Conservation (phyloP, 2,329 filamentous ascomycete species). For the Talaromyces verruculosus region DNA sequence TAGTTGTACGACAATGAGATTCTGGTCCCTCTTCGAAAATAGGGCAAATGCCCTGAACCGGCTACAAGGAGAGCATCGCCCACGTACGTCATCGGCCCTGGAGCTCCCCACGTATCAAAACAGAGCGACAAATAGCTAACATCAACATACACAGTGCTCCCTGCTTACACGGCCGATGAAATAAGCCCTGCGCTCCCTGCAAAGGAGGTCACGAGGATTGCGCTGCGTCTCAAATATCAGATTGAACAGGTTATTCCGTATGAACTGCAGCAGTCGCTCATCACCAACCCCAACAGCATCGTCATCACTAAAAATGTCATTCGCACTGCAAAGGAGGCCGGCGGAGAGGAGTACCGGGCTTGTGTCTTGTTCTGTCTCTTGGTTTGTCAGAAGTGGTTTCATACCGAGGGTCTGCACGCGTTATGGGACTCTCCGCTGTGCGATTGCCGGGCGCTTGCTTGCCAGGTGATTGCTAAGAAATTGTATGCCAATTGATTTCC, state of each 20-base stretch:
- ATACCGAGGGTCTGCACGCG: conserved; percentile 73
- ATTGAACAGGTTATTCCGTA: conserved; percentile 87
- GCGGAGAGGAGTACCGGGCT: conserved; percentile 68
- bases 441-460: conserved; percentile 73
- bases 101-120: conserved; percentile 1
- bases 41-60: conserved; percentile 32
- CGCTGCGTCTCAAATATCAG: conserved; percentile 84
- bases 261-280: conserved; percentile 73
- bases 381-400: conserved; percentile 74
- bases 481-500: conserved; percentile 39
- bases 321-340: conserved; percentile 76
- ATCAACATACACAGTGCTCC: conserved; percentile 40
- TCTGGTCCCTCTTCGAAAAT: conserved; percentile 40
- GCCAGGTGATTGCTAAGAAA: conserved; percentile 87
- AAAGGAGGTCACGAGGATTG: conserved; percentile 81
- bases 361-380: conserved; percentile 85
- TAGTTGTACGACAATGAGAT: conserved; percentile 33
- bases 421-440: conserved; percentile 92
- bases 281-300: conserved; percentile 78
- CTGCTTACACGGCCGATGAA: conserved; percentile 40
- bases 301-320: conserved; percentile 81
- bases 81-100: conserved; percentile 38
- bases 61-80: conserved; percentile 40
- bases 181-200: conserved; percentile 67
- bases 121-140: not conserved